Conservation (phyloP, 306 rosid genomes). For the Echinosophora koreensis region DNA sequence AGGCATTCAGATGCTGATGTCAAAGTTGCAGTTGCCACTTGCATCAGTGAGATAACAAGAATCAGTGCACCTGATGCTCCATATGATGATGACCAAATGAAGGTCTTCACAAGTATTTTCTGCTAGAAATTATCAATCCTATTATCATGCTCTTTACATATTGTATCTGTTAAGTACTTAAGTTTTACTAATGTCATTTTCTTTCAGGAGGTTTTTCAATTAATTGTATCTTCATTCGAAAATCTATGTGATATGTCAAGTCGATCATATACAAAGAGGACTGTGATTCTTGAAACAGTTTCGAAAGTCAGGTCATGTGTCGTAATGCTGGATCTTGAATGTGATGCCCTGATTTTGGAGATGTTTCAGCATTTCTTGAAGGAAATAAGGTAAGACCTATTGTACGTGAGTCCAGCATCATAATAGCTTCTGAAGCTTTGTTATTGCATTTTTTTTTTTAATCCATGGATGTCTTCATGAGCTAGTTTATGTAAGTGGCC, state of each 20-base stretch:
- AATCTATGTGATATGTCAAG: slow-evolving; percentile 71
- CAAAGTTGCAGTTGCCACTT: slow-evolving; percentile 84
- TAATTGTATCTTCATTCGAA: slow-evolving; percentile 92
- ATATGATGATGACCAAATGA: slow-evolving; percentile 89
- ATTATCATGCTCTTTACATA: neutral
- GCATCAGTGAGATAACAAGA: slow-evolving; percentile 91
- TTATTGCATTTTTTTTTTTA: neutral
- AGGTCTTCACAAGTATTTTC: slow-evolving; percentile 54
- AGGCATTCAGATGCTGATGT: slow-evolving; percentile 76
- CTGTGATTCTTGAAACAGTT: slow-evolving; percentile 81
- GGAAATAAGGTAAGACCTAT: slow-evolving; percentile 66
- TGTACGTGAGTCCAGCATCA: slow-evolving; percentile 37
- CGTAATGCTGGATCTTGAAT: slow-evolving; percentile 96
- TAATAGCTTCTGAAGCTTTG: neutral
- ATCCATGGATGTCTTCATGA: neutral
- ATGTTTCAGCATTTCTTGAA: slow-evolving; percentile 92
- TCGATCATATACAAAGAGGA: slow-evolving; percentile 74
- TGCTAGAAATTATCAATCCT: neutral
- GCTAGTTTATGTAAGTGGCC: neutral
- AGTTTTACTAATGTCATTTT: slow-evolving; percentile 26
- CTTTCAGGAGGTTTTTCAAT: slow-evolving; percentile 77
- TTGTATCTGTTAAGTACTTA: neutral
- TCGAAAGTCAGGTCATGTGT: slow-evolving; percentile 91
- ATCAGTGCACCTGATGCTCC: slow-evolving; percentile 98
- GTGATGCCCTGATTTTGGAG: slow-evolving; percentile 84